Evolutionary conservation across 1,284 basidiomycete species (phyloP).

Genomic region (Cutaneotrichosporon sp.): DNA sequence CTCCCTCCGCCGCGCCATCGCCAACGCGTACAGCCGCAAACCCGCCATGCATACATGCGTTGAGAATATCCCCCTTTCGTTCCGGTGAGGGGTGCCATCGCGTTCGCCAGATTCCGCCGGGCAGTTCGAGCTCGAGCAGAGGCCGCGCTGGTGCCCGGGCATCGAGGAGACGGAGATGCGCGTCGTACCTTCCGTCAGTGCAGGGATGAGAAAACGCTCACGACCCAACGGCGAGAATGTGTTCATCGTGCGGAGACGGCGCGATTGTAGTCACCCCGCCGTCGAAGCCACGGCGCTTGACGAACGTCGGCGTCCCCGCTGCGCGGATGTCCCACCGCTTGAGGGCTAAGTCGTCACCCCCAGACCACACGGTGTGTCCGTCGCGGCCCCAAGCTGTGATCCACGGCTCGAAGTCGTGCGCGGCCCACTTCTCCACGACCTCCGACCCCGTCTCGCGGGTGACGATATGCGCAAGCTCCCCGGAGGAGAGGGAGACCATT

Average conservation of each 20-base stretch:
- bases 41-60: slow-evolving; percentile 96
- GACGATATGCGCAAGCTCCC: slow-evolving; percentile 62
- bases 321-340: slow-evolving; percentile 88
- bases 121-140: slow-evolving; percentile 62
- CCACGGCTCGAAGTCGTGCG: slow-evolving; percentile 95
- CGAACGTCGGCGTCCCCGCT: slow-evolving; percentile 59
- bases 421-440: slow-evolving; percentile 66
- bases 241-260: slow-evolving; percentile 69
- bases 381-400: slow-evolving; percentile 84
- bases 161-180: slow-evolving; percentile 77
- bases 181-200: slow-evolving; percentile 74
- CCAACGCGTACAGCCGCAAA: slow-evolving; percentile 72
- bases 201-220: background rate
- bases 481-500: slow-evolving; percentile 66
- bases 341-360: slow-evolving; percentile 86
- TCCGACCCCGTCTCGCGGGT: slow-evolving; percentile 45
- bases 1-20: slow-evolving; percentile 16
- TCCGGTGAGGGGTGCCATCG: slow-evolving; percentile 80
- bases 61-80: slow-evolving; percentile 65
- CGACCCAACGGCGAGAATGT: slow-evolving; percentile 85
- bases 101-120: slow-evolving; percentile 91
- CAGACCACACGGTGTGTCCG: slow-evolving; percentile 72
- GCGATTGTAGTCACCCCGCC: slow-evolving; percentile 92
- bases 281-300: slow-evolving; percentile 79
- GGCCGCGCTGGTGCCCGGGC: slow-evolving; percentile 62